Evolutionary conservation across 768 basidiomycete species (phyloP), one percentile per base, ranked within the genome.

Genomic region (Lentinula sp.): DNA sequence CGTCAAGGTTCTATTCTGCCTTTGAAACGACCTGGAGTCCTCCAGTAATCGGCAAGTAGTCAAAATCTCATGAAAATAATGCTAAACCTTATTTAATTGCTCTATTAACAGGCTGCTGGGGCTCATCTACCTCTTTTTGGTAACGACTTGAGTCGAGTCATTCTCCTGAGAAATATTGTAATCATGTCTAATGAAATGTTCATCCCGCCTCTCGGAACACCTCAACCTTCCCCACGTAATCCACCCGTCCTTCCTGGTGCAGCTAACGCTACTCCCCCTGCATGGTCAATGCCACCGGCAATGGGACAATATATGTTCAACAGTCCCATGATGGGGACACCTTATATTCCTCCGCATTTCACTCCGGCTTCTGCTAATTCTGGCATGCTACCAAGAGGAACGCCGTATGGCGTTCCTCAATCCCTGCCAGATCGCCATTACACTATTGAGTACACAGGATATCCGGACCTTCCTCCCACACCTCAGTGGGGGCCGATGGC

Each of bases 171-270:
- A 56, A 56, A 18, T 3, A 37, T 15, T n/a, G 45, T 57, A 59
- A 59, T 48, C 16, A 60, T 60, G 59, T 42, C 57, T 15, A 52
- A 23, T 40, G 50, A 60, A 10, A 39, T 60, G 59, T 60, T 60
- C 31, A 60, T 60, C n/a, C 59, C 59, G 18, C 59, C 59, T 51
- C 50, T 60, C 7, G 49, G 50, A 52, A 60, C 59, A 18, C 59
- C 59, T 5, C 50, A 59, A 50, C 57, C 43, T 23, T 60, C 59
- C 15, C 59, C 49, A 52, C 49, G 49, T 52, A 50, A 60, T 60
- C 59, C 35, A 9, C 49, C 48, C 9, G 50, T 52, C 46, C 48
- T 51, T 50, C 50, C 49, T 18, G 40, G 8, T 52, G 28, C 21
- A 11, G 5, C 34, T 42, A 28, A 10, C 35, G 49, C 23, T 21